Evolutionary conservation across 805 yeast genomes (phyloP).

Genomic region (Nematodospora valgi): DNA sequence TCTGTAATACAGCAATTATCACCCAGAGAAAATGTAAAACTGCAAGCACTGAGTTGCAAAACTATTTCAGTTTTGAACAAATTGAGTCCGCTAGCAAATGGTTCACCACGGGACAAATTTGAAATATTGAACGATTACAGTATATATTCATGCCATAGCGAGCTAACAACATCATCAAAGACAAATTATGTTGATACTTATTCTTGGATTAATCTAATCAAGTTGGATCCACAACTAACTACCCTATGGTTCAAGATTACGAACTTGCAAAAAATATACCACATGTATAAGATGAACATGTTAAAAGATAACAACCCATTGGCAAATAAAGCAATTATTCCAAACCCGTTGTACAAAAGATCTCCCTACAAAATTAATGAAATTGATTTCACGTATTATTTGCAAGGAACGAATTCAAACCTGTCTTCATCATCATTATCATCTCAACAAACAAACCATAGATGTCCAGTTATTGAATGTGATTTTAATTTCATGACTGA

Average conservation of each 20-base stretch:
- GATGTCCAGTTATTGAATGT: conserved; percentile 41
- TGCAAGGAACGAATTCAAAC: conserved; percentile 6
- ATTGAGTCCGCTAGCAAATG: conserved; percentile 14
- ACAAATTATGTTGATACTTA: conserved; percentile 20
- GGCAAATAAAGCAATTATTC: background rate
- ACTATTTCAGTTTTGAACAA: conserved; percentile 19
- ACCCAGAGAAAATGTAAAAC: conserved; percentile 5
- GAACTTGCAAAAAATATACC: conserved; percentile 38
- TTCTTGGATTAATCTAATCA: conserved; percentile 38
- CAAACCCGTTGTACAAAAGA: conserved; percentile 2
- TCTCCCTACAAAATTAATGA: conserved; percentile 19
- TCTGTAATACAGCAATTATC: conserved; percentile 17
- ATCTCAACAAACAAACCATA: conserved; percentile 8
- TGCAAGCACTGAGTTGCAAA: no score
- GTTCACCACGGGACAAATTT: conserved; percentile 9
- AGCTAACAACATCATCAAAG: background rate
- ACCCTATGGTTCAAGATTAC: conserved; percentile 40
- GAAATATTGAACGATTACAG: conserved; percentile 16
- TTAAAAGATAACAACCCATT: conserved; percentile 10
- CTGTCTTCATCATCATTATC: conserved; percentile 3
- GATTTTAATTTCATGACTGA: conserved; percentile 33
- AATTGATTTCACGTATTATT: conserved; percentile 20
- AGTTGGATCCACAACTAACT: conserved; percentile 38
- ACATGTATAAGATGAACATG: conserved; percentile 27
- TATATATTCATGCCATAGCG: background rate